These are phyloP conservation scores for Coprinopsis sp. DNA, from an alignment of 768 basidiomycete species.

Conservation along the genomic window DNA sequence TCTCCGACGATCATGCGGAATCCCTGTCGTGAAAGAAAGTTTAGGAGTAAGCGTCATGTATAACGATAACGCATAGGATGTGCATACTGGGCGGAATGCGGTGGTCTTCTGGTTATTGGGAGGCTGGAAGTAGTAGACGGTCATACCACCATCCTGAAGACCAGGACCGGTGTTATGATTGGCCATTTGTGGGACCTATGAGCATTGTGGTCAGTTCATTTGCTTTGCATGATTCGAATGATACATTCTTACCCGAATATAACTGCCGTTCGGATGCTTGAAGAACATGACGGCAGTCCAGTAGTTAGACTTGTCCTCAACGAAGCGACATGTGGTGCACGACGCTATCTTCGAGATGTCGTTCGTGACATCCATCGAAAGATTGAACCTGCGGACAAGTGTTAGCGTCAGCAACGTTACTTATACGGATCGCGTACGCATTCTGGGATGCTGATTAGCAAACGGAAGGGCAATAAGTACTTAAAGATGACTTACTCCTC, in stretches of 20 bases:
- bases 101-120: background rate
- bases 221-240: background rate
- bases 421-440: background rate
- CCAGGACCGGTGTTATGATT: slow-evolving; percentile 7
- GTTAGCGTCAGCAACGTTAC: background rate
- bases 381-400: slow-evolving; percentile 3
- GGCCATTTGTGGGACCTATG: slow-evolving; percentile 9
- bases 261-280: slow-evolving; percentile 10
- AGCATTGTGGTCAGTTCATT: background rate
- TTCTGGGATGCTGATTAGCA: background rate
- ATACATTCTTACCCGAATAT: background rate
- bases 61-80: background rate
- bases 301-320: slow-evolving; percentile 11
- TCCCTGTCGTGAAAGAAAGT: slow-evolving; percentile 4
- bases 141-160: slow-evolving; percentile 6
- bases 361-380: slow-evolving; percentile 5
- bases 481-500: background rate
- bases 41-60: background rate
- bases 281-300: slow-evolving; percentile 7
- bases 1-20: slow-evolving; percentile 11
- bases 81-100: background rate
- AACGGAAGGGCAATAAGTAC: background rate
- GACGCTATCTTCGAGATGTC: slow-evolving; percentile 3
- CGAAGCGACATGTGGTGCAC: slow-evolving; percentile 11
- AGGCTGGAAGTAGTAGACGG: slow-evolving; percentile 8